These are phyloP conservation scores for Scytalidium sp. DNA, from an alignment of 2,329 filamentous ascomycete species.

Conservation along the genomic window DNA sequence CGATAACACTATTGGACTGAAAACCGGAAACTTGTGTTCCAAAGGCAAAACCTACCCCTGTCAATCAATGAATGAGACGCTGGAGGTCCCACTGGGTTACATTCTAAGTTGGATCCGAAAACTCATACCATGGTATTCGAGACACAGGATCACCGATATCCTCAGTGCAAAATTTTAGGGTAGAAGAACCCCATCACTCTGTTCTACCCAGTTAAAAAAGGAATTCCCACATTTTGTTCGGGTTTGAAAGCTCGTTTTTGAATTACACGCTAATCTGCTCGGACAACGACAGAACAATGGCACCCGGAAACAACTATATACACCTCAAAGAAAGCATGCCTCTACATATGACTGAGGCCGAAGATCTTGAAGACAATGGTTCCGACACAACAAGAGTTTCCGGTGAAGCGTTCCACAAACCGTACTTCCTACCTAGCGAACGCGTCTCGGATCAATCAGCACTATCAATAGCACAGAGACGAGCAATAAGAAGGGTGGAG, in stretches of 20 bases:
- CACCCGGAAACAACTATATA: not conserved
- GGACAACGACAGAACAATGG: not conserved
- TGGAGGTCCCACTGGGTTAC: not conserved
- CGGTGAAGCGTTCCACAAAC: not conserved
- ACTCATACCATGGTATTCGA: not conserved
- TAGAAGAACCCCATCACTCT: not conserved
- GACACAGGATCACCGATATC: not conserved
- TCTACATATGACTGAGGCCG: not conserved
- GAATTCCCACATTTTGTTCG: not conserved
- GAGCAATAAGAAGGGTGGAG: conserved; percentile 5
- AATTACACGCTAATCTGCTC: not conserved
- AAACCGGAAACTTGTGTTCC: not conserved
- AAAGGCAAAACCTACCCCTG: not conserved
- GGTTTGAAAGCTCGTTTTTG: not conserved
- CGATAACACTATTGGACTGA: too few relatives aligned
- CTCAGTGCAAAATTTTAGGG: not conserved
- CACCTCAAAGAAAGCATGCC: not conserved
- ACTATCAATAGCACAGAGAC: conserved; percentile 7
- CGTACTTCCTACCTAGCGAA: not conserved
- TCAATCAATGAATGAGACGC: not conserved
- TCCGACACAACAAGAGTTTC: not conserved
- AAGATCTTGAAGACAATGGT: not conserved
- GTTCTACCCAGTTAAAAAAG: not conserved
- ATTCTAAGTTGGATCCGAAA: not conserved
- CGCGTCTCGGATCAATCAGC: not conserved